These are phyloP conservation scores for Starmerella khaoyaiensis DNA, from an alignment of 805 yeast species.

Conservation along the genomic window DNA sequence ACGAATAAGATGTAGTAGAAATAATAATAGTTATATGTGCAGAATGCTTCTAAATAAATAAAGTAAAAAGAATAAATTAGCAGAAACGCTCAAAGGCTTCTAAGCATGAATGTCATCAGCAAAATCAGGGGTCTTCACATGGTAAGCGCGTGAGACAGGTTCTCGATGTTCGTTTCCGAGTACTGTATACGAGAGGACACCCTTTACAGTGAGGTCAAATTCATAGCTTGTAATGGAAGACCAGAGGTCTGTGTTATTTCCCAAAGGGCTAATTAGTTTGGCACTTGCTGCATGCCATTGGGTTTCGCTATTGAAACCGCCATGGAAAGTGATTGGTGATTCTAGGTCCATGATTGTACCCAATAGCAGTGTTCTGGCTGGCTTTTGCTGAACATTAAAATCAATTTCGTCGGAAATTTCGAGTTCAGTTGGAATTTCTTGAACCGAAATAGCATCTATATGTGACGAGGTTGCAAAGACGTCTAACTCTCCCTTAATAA, in stretches of 20 bases:
- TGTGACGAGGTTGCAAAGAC: constrained; percentile 43
- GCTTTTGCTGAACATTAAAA: constrained; percentile 11
- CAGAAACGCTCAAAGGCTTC: not conserved
- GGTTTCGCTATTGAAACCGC: constrained; percentile 63
- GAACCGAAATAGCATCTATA: too few relatives aligned
- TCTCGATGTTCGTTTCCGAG: constrained; percentile 30
- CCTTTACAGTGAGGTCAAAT: constrained; percentile 73
- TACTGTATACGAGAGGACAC: constrained; percentile 63
- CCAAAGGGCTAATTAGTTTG: constrained; percentile 62
- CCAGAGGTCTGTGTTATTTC: constrained; percentile 40
- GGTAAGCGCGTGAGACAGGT: constrained; percentile 18
- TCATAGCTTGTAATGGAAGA: constrained; percentile 59
- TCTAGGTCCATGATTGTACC: constrained; percentile 60
- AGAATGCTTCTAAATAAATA: too few relatives aligned
- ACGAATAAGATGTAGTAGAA: too few relatives aligned
- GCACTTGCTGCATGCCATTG: constrained; percentile 52
- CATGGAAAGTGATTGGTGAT: constrained; percentile 58
- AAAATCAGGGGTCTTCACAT: constrained; percentile 10
- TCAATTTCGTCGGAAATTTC: not conserved
- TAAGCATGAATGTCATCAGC: constrained; percentile 3
- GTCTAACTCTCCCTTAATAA: constrained; percentile 61
- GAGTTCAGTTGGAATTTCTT: constrained; percentile 1
- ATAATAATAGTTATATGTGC: too few relatives aligned
- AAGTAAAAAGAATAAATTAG: too few relatives aligned
- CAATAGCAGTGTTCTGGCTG: constrained; percentile 52